Evolutionary conservation across 2,329 filamentous ascomycete genomes (phyloP), one percentile per base, ranked within the genome.

Genomic region (Herpomyces periplanetae): DNA sequence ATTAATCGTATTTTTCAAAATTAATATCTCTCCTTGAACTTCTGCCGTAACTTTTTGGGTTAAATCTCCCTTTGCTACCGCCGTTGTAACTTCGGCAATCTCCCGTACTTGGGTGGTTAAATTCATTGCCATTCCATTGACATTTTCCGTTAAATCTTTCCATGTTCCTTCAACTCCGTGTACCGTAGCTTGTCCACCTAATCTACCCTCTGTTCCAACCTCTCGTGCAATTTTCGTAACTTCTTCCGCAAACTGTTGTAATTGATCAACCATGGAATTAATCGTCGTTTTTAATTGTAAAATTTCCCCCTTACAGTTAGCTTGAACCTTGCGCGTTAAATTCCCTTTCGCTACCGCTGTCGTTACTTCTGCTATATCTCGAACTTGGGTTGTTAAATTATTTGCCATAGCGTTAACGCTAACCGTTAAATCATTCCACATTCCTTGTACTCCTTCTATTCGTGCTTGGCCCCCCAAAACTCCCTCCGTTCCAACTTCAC

Each of bases 331-430:
- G 18, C 42, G 40, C 13, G 43, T 47, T 10, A 48, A 37, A 26
- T 48, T 42, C 26, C 44, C 44, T 27, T 42, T 39, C 6, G 44
- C 44, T 16, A 48, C 44, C 10, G 44, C 44, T 10, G 44, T 47
- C 4, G 44, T 48, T 6, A 47, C 44, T 25, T 47, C 40, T 9
- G 44, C 44, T 19, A 48, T 48, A 27, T 48, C 44, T 32, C 44
- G 38, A 27, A 48, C 44, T 32, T 48, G 44, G 4, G 64, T 71
- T 9, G 65, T 75, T 22, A 75, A 44, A 34, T 73, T 73, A 34
- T 71, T 66, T 32, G 65, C 65, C 65, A 75, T 75, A 28, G 65
- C 64, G 33, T 71, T 71, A 33, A 71, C 65, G 31, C 71, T 73
- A 31, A 73, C 61, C 2, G 65, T 75, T 26, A 75, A 43, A 32